Evolutionary conservation across 345 rosid genomes (phyloP), one percentile per base, ranked within the genome.

Genomic region (Hibiscus mutabilis): DNA sequence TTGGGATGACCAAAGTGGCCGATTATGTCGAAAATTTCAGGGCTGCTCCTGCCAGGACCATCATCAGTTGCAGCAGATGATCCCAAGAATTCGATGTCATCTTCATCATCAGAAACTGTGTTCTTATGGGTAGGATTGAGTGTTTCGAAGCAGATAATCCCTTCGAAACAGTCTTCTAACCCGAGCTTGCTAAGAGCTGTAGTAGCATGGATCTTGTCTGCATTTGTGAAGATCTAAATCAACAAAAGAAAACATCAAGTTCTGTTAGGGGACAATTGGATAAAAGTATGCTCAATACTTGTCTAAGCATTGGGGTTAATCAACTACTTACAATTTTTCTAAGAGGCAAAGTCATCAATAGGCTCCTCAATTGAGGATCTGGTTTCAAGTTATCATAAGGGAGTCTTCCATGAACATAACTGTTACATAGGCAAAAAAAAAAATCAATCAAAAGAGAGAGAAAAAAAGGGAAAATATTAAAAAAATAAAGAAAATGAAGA

Each of bases 71-170:
- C 8, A 37, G 35, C 37, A 57, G 74, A 56, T 58, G 82, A 76
- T 52, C 88, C 86, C 55, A 78, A 65, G 65, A 85, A 86, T 31
- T 74, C 85, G 19, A 70, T 69, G 60, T 88, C 88, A 59, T 83
- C 91, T 60, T 85, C 89, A 53, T 82, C 85, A 60, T 83, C 88
- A 19, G 88, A 82, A 57, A 40, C 68, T 0, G 68, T 55, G 63
- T 11, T 83, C 77, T 79, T 73, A 77, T 87, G 84, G 14, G 70
- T 70, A 13, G 88, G 85, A 81, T 94, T 91, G 6, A 94, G 86
- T 1, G 93, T 94, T 84, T 94, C 98, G 66, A 91, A 94, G 82
- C 97, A 94, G 49, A 94, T 91, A 60, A 91, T 83, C 76, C 97
- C 97, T 86, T 91, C 96, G 24, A 94, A 94, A 79, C 97, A 88